Percentiles rank a stretch among this genome's conserved stretches.
Conservation (phyloP, 176 grass and related monocot species). For the Bolboschoenus planiculmis region DNA sequence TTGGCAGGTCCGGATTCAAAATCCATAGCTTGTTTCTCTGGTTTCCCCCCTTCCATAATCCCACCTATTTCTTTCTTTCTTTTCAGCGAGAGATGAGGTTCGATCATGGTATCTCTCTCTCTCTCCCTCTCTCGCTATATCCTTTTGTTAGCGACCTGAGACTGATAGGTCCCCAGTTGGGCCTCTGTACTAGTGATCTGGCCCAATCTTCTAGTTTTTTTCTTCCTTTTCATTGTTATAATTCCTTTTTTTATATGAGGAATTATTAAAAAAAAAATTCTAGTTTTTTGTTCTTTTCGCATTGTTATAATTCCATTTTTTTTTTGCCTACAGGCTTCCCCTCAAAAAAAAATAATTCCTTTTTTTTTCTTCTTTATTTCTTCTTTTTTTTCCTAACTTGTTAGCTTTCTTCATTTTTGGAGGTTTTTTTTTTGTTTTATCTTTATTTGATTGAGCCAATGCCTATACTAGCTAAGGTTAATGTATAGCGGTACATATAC, state of each 20-base stretch:
- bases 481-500: no score
- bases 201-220: background rate
- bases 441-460: no score
- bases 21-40: constrained; percentile 1
- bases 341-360: no score
- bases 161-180: background rate
- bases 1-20: background rate
- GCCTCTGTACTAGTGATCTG: background rate
- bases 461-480: no score
- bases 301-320: no score
- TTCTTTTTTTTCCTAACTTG: no score
- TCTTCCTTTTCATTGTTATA: background rate
- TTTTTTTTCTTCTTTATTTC: no score
- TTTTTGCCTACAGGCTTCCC: no score
- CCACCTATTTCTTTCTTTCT: background rate
- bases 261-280: no score
- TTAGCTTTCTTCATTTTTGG: no score
- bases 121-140: background rate
- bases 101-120: background rate
- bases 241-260: background rate
- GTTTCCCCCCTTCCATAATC: background rate
- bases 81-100: background rate
- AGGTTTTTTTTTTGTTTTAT: no score
- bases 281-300: no score
- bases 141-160: background rate